Evolutionary conservation across 164 flowering plant species (phyloP).

Genomic region (Aristolochia fimbriata): DNA sequence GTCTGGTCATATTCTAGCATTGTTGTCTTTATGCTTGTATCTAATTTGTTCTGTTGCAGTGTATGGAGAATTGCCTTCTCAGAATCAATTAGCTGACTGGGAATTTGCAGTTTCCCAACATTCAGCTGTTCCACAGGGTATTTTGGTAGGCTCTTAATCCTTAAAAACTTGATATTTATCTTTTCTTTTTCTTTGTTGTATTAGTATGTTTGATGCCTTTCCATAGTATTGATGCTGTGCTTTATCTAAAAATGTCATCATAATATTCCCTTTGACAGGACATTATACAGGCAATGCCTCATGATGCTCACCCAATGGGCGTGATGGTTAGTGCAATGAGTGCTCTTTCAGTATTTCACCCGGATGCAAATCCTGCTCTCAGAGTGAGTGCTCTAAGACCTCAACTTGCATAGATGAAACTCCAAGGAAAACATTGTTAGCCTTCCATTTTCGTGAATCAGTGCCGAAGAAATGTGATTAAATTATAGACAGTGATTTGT

Average conservation of each 20-base stretch:
- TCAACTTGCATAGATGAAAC: not conserved
- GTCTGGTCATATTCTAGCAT: not conserved
- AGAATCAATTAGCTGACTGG: slow-evolving; percentile 84
- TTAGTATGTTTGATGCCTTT: not conserved
- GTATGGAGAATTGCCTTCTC: slow-evolving; percentile 89
- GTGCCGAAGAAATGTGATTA: too few relatives aligned
- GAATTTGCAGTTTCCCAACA: slow-evolving; percentile 90
- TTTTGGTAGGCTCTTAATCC: slow-evolving; percentile 40
- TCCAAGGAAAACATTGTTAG: not conserved
- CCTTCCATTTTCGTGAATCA: too few relatives aligned
- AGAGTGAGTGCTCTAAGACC: slow-evolving; percentile 37
- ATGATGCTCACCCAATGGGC: slow-evolving; percentile 99
- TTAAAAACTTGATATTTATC: not conserved
- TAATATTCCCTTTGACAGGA: slow-evolving; percentile 38
- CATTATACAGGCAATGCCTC: slow-evolving; percentile 94
- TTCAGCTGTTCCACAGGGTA: slow-evolving; percentile 96
- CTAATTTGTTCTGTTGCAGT: slow-evolving; percentile 24
- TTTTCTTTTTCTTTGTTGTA: not conserved
- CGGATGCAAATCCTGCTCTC: slow-evolving; percentile 98
- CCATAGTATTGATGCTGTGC: not conserved
- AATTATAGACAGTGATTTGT: too few relatives aligned
- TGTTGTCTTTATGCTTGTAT: not conserved
- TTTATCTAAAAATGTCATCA: not conserved
- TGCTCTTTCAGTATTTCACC: slow-evolving; percentile 92
- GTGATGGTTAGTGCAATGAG: slow-evolving; percentile 95